Base-by-base conservation (phyloP, 2,329 filamentous ascomycete genomes). In the Amphichorda felina region DNA sequence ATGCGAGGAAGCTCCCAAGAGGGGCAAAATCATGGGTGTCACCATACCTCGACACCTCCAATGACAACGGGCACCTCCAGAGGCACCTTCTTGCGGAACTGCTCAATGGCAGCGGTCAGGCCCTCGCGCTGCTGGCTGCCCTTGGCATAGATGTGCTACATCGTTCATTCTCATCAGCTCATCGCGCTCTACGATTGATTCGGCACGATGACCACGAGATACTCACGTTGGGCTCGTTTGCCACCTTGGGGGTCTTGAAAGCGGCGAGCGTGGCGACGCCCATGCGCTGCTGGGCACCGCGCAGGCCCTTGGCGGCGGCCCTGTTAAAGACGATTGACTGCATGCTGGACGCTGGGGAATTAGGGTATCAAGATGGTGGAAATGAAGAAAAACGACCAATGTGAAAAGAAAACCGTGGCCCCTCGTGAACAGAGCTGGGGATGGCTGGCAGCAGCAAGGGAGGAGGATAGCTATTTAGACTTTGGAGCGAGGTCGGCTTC, bases 161-260 rank as follows among this genome's bases (percentile, higher is more conserved):
- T 16, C 19, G 13, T n/a, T 18, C n/a, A 24, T 38, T 30, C 40
- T 14, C 29, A 31, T 31, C 5, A 13, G 15, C 5, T 13, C 17
- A 13, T 17, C 17, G 11, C n/a, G n/a, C n/a, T n/a, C n/a, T n/a
- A n/a, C n/a, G n/a, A n/a, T n/a, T n/a, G n/a, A n/a, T n/a, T n/a
- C n/a, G n/a, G n/a, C n/a, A n/a, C n/a, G n/a, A n/a, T n/a, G n/a
- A n/a, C n/a, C 16, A 10, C 13, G 15, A 5, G 21, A 35, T 24
- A 69, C 84, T 58, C 61, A 94, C 88, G 57, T 95, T 98, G n/a
- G 86, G 86, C 65, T 98, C 91, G 56, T 98, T 98, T 54, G 75
- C 67, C 48, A 95, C 75, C 43, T 78, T 78, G 34, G 91, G 91
- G 35, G 88, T 74, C 66, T 85, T 89, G 72, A 95, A 96, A 41